Evolutionary conservation across 352 stramenopile genomes (phyloP), one percentile per base, ranked within the genome.

Genomic region (Phytophthora nicotianae): DNA sequence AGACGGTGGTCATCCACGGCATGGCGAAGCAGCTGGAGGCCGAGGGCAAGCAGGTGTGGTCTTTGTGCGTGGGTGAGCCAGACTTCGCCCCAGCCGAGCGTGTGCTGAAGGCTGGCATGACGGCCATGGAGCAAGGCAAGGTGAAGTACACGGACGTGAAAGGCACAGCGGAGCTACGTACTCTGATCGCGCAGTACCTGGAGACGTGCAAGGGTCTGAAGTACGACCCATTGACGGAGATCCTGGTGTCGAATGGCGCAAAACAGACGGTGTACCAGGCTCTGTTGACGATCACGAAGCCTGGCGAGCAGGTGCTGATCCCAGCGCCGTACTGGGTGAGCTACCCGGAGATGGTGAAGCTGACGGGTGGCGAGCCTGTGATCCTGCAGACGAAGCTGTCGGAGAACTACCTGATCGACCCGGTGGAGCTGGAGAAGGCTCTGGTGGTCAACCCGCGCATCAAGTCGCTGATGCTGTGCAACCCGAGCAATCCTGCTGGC

Each of bases 241-340:
- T 99, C 60, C 69, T 99, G 20, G 92, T 99, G 9, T 96, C 88
- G 40, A 98, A 98, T 78, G 96, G 97, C 57, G 97, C 94, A 11
- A 99, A 99, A 71, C 96, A 98, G 68, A 88, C 75, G 33, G 90
- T 98, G 7, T 99, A 95, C 74, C 91, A 98, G 75, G 90, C 89
- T 29, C 72, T 99, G 7, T 67, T 99, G 43, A 90, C 93, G 3
- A 82, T 97, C n/a, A 96, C 81, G 58, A 87, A 92, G 26, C 76
- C 83, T 13, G 95, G 95, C 3, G 97, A 99, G 69, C 83, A 97
- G 57, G 96, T 99, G 4, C 73, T 99, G 45, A 94, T 99, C 38
- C 97, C 97, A 35, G 90, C 95, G 37, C 97, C 96, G 13, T 99
- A 97, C 79, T 99, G 96, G 96, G 94, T 98, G 23, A 98, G 87